Evolutionary conservation across 495 filamentous ascomycete species (phyloP).

Genomic region (Xylaria castorea): DNA sequence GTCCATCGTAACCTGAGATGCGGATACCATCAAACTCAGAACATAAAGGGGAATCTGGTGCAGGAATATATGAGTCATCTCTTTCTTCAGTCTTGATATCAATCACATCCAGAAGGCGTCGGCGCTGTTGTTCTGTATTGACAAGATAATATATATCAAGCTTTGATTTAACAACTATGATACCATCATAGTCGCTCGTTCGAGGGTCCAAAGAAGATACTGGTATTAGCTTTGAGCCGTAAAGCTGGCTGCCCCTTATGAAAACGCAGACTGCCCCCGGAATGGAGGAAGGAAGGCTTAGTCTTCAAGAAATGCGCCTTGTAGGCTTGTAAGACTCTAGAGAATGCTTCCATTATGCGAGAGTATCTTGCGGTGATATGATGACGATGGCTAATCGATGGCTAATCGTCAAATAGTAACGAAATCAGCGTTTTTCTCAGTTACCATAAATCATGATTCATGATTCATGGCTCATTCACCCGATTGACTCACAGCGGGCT

Average conservation of each 20-base stretch:
- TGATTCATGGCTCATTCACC: not conserved
- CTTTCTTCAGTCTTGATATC: not conserved
- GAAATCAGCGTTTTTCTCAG: not conserved
- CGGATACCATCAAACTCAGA: not conserved
- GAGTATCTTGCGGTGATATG: not conserved
- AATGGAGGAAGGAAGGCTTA: not conserved
- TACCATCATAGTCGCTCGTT: not conserved
- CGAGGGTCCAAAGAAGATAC: not conserved
- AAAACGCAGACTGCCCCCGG: conserved; percentile 10
- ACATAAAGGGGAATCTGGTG: not conserved
- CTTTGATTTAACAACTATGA: conserved; percentile 18
- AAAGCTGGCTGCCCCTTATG: conserved; percentile 17
- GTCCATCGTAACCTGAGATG: not conserved
- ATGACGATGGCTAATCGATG: not conserved
- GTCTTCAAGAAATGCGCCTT: not conserved
- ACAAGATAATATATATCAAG: not conserved
- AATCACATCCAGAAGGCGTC: not conserved
- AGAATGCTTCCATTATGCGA: not conserved
- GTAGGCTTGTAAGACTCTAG: not conserved
- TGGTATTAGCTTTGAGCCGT: not conserved
- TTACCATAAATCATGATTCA: not conserved
- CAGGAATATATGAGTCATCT: not conserved
- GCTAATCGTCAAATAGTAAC: not conserved
- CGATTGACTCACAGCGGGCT: not conserved
- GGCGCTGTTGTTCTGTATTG: not conserved